phyloP scores from a whole-genome alignment of 2,329 filamentous ascomycete species.

The Sclerotinia subarctica region DNA sequence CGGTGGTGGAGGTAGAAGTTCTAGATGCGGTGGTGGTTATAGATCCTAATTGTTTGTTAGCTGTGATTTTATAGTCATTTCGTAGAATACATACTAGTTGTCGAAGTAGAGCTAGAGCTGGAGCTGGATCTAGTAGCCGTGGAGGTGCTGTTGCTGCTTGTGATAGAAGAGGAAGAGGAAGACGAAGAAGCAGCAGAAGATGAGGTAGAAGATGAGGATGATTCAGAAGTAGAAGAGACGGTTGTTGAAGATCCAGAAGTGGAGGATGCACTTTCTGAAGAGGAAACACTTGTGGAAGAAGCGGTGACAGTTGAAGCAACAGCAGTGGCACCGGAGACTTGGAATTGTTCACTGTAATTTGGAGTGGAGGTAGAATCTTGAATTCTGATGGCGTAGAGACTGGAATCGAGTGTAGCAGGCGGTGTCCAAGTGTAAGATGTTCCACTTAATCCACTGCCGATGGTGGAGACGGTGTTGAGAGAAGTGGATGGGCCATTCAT shows the following conservation, averaged over 20 bases:
- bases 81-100: slow-evolving; percentile 7
- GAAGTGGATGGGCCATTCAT: slow-evolving; percentile 32
- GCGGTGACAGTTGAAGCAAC: slow-evolving; percentile 20
- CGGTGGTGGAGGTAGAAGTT: not conserved
- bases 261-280: slow-evolving; percentile 21
- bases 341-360: slow-evolving; percentile 36
- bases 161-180: not conserved
- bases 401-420: slow-evolving; percentile 23
- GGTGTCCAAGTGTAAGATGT: slow-evolving; percentile 31
- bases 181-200: not conserved
- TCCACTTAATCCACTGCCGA: slow-evolving; percentile 31
- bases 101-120: slow-evolving; percentile 5
- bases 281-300: slow-evolving; percentile 19
- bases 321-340: slow-evolving; percentile 29
- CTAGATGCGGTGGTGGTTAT: slow-evolving; percentile 18
- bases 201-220: not conserved
- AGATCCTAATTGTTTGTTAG: slow-evolving; percentile 1
- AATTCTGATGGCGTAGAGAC: slow-evolving; percentile 35
- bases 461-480: slow-evolving; percentile 30
- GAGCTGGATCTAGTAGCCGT: not conserved
- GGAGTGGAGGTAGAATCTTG: slow-evolving; percentile 23
- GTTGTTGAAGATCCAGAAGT: slow-evolving; percentile 9
- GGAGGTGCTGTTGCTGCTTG: not conserved
- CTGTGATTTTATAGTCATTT: not conserved
- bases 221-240: not conserved